Evolutionary conservation across 2,329 filamentous ascomycete species (phyloP), one percentile per base, ranked within the genome.

Genomic region (Ophiostoma populinum): DNA sequence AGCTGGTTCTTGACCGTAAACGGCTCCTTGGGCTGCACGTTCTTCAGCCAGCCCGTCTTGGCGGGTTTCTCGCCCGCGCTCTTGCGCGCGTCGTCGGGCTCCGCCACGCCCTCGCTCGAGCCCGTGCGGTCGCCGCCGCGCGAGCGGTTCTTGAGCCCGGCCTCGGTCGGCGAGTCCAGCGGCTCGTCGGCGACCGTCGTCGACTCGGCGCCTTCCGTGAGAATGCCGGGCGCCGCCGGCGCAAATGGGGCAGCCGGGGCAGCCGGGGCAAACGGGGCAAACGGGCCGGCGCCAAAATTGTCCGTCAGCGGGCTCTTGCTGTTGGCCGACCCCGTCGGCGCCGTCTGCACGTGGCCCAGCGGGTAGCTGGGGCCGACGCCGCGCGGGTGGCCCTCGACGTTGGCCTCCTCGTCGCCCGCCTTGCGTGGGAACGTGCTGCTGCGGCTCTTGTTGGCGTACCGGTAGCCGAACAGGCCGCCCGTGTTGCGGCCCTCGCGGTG

Each of bases 1-100:
- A 86, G 53, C 54, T 86, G 80, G 47, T 75, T 75, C 40, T 56
- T 56, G 7, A 69, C 47, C 0, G 73, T 77, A 40, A 70, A 78
- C 2, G 66, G 61, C 39, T 59, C 55, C 44, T 65, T 66, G 9
- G 64, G 61, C n/a, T 59, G 41, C 13, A 67, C 48, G 21, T 61
- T 50, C 24, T 59, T 59, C 48, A 67, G 56, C 19, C 67, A 42
- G 7, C 54, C 46, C 15, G 55, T 50, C 30, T 56, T 48, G 36
- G 55, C 56, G 36, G 26, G 19, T 21, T 61, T 55, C 37, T 61
- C 51, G n/a, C 52, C 51, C 36, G 61, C 51, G 31, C 49, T 44
- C 43, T 51, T 47, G 38, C 46, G 36, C 6, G 40, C 38, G 8
- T 41, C 37, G 8, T 42, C 45, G 6, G 40, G 40, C 12, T 43